These are phyloP conservation scores for Sisymbrium altissimum DNA, from an alignment of 345 rosid genomes.

Conservation along the genomic window DNA sequence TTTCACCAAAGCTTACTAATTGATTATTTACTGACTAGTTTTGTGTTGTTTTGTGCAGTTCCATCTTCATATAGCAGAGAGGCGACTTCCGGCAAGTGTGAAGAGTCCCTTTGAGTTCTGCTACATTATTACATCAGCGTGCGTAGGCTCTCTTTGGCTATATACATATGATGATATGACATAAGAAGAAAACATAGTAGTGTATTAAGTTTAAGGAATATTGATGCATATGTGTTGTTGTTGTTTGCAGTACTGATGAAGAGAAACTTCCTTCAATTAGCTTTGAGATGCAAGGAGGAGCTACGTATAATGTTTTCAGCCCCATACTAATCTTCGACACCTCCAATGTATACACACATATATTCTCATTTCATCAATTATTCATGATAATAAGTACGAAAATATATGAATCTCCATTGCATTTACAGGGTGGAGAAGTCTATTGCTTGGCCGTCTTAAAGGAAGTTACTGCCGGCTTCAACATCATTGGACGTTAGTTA, in stretches of 20 bases:
- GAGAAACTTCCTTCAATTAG: conserved; percentile 42
- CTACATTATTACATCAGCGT: conserved; percentile 54
- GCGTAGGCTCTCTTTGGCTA: neutral
- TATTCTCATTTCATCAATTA: neutral
- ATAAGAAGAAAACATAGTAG: neutral
- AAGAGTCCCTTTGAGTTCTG: conserved; percentile 73
- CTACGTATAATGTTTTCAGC: conserved; percentile 17
- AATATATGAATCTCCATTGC: conserved; percentile 10
- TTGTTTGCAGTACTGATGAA: conserved; percentile 40
- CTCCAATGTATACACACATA: conserved; percentile 18
- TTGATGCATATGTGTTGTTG: neutral
- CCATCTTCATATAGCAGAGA: conserved; percentile 44
- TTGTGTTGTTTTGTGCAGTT: conserved; percentile 48
- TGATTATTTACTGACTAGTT: neutral
- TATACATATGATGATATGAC: neutral
- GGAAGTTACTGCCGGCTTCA: conserved; percentile 44
- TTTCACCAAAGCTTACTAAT: neutral
- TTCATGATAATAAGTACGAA: neutral
- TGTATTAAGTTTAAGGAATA: neutral
- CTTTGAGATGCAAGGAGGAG: conserved; percentile 77
- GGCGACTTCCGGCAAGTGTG: conserved; percentile 33
- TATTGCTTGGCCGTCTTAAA: conserved; percentile 73
- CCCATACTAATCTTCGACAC: conserved; percentile 28
- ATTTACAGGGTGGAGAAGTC: conserved; percentile 39
- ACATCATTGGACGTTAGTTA: conserved; percentile 85